Conservation (phyloP, 345 rosid species). For the Melaleuca quinquenervia region DNA sequence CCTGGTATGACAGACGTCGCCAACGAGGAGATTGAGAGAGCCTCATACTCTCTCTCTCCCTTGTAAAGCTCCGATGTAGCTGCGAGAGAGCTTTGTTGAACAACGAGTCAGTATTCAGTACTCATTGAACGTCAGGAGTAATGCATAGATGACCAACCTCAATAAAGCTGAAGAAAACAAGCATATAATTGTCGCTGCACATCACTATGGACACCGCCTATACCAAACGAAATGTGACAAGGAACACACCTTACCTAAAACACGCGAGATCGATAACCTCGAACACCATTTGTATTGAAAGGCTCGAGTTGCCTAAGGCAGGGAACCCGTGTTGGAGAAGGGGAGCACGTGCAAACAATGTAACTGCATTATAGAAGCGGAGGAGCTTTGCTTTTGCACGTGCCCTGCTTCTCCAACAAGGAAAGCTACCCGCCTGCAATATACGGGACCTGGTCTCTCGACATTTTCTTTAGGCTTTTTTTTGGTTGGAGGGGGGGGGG, state of each 20-base stretch:
- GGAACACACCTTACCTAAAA: neutral
- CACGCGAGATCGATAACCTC: neutral
- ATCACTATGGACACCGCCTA: neutral
- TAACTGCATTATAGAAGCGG: neutral
- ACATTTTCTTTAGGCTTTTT: neutral
- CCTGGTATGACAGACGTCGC: neutral
- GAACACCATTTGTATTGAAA: neutral
- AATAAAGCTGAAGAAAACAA: neutral
- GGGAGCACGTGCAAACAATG: constrained; percentile 74
- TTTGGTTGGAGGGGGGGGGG: neutral
- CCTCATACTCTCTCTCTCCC: neutral
- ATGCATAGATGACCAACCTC: neutral
- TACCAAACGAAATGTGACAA: neutral
- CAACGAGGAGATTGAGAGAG: neutral
- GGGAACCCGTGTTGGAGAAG: constrained; percentile 84
- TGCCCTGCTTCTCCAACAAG: constrained; percentile 99
- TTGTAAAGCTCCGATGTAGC: neutral
- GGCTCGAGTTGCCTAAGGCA: neutral
- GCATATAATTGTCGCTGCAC: neutral
- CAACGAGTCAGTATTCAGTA: neutral
- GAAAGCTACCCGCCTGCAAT: constrained; percentile 32
- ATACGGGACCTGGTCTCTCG: neutral
- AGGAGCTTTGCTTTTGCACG: constrained; percentile 46
- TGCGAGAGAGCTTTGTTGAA: neutral
- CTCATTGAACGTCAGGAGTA: neutral